These are phyloP conservation scores for Wickerhamomyces strasburgensis DNA, from an alignment of 805 yeast species.

Conservation along the genomic window DNA sequence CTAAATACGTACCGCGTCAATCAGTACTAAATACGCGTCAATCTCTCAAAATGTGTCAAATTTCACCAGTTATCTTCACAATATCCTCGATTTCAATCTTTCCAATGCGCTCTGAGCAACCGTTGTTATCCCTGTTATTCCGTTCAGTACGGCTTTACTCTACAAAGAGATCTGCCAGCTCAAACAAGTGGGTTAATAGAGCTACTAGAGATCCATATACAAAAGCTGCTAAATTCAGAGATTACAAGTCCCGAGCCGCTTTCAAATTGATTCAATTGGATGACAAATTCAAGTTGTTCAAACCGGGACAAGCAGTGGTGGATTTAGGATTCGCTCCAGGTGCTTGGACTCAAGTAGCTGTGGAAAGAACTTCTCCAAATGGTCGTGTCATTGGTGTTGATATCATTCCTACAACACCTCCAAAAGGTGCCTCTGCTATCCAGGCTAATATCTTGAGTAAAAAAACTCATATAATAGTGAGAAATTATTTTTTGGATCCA, in stretches of 20 bases:
- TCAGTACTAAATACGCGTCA: no score
- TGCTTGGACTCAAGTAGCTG: constrained; percentile 88
- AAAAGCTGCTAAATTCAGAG: constrained; percentile 55
- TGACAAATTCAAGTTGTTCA: constrained; percentile 54
- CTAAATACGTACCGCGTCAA: no score
- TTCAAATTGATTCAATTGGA: constrained; percentile 78
- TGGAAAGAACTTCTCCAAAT: constrained; percentile 41
- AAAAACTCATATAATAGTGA: constrained; percentile 53
- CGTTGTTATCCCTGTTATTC: constrained; percentile 2
- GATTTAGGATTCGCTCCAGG: constrained; percentile 95
- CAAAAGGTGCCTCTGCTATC: constrained; percentile 68
- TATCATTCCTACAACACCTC: constrained; percentile 72
- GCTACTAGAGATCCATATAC: constrained; percentile 63
- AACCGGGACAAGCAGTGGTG: constrained; percentile 54
- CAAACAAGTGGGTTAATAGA: constrained; percentile 70
- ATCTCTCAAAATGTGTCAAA: not conserved
- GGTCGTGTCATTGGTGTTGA: constrained; percentile 78
- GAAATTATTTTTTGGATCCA: constrained; percentile 38
- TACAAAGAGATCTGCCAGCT: constrained; percentile 40
- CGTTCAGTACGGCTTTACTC: constrained; percentile 12
- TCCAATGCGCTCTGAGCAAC: not conserved
- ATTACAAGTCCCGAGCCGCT: constrained; percentile 83
- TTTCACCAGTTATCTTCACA: no score
- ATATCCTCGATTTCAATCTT: not conserved
- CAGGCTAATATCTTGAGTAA: constrained; percentile 84